Evolutionary conservation across 495 filamentous ascomycete species (phyloP), one percentile per base, ranked within the genome.

Genomic region (Aspergillus biplanus): DNA sequence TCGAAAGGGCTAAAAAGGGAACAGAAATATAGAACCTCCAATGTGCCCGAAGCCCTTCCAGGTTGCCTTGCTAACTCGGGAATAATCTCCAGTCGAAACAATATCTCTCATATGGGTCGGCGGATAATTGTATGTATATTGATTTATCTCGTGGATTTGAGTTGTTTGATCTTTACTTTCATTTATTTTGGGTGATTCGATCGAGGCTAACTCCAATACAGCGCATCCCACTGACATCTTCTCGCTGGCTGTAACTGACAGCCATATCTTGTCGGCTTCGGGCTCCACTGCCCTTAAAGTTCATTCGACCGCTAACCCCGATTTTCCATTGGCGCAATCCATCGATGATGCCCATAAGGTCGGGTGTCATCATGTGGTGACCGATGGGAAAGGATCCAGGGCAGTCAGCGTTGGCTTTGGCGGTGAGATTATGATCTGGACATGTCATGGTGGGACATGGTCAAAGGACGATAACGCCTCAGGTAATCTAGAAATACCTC

Each of bases 221-320:
- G 93, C 92, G 62, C 95, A 97, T 75, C 80, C 87, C 44, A 88
- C 89, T 56, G 93, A 97, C 71, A 92, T 99, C 62, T 99, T 94
- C 77, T 87, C 90, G 15, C 79, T 99, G 67, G 93, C 92, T 3
- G 84, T 92, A n/a, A 96, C 93, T 4, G 77, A 86, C 5, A 88
- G 80, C 15, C 83, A 90, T 21, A 73, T 97, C 21, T 70, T 99
- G 68, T 95, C 93, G 16, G 90, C 86, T 34, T 92, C 91, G 47
- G 96, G 95, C 27, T 87, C 90, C 42, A 92, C 92, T 37, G 82
- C 85, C 33, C 82, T 98, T 49, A 88, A 88, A 64, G 80, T 98
- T 62, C 87, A 96, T 80, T 86, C 85, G 49, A 93, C 88, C 16
- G 81, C 76, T 34, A 79, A 88, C 15, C 75, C 89, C 21, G 84